Evolutionary conservation across 2,329 filamentous ascomycete genomes (phyloP).

Genomic region (Stagonosporopsis vannaccii): DNA sequence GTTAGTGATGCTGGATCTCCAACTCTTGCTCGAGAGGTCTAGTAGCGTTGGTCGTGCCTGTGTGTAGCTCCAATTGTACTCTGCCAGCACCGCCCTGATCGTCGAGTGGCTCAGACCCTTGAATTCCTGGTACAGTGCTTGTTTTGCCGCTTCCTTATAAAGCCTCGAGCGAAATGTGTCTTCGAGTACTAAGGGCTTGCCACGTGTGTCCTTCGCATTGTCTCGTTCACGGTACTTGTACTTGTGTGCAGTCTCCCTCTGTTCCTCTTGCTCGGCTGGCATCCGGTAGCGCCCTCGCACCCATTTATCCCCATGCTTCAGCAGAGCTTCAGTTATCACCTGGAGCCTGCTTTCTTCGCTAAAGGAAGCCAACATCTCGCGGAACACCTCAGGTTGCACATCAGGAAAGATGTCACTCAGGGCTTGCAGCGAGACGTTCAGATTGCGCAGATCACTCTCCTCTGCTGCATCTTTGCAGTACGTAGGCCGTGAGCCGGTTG

Average conservation of each 20-base stretch:
- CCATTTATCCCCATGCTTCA: slow-evolving; percentile 75
- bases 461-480: slow-evolving; percentile 47
- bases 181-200: slow-evolving; percentile 59
- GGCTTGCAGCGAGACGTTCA: slow-evolving; percentile 73
- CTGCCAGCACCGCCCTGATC: slow-evolving; percentile 79
- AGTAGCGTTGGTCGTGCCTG: slow-evolving; percentile 74
- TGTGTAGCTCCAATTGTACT: slow-evolving; percentile 81
- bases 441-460: slow-evolving; percentile 68
- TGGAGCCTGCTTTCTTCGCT: slow-evolving; percentile 78
- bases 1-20: slow-evolving; percentile 76
- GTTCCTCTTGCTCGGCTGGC: slow-evolving; percentile 46
- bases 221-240: slow-evolving; percentile 46
- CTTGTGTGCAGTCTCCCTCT: slow-evolving; percentile 38
- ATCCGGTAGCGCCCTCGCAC: slow-evolving; percentile 69
- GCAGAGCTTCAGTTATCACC: slow-evolving; percentile 76
- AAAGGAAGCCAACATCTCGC: slow-evolving; percentile 79
- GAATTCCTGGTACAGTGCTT: slow-evolving; percentile 77
- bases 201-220: slow-evolving; percentile 41
- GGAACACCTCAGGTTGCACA: slow-evolving; percentile 81
- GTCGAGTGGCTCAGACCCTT: slow-evolving; percentile 75
- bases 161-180: slow-evolving; percentile 72
- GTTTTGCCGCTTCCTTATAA: slow-evolving; percentile 74
- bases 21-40: slow-evolving; percentile 74
- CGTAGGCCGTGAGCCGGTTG: slow-evolving; percentile 10
- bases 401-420: slow-evolving; percentile 79